Evolutionary conservation across 257 asterid genomes (phyloP).

Genomic region (Orobanche coerulescens): DNA sequence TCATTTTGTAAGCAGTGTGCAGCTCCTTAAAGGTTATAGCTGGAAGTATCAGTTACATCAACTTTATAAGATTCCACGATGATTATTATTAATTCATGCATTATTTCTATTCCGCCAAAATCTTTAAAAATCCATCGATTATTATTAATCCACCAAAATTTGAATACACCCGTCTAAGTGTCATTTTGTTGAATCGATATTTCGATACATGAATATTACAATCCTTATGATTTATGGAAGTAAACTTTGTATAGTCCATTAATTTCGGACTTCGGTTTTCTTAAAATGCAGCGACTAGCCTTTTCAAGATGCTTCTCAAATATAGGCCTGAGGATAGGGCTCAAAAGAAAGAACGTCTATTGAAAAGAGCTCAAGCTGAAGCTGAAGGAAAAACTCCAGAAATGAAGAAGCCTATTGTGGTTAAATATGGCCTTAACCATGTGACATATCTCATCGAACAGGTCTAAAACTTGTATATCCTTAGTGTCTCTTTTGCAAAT

Average conservation of each 20-base stretch:
- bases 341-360: constrained; percentile 45
- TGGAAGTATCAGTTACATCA: too few relatives aligned
- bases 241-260: not conserved
- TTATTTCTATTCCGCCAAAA: too few relatives aligned
- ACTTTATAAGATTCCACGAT: too few relatives aligned
- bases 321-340: constrained; percentile 59
- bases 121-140: too few relatives aligned
- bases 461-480: constrained; percentile 15
- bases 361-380: constrained; percentile 59
- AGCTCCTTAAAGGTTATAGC: too few relatives aligned
- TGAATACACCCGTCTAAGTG: not conserved
- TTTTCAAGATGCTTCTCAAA: constrained; percentile 49
- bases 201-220: too few relatives aligned
- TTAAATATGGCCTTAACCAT: constrained; percentile 55
- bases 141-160: too few relatives aligned
- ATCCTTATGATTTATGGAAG: not conserved
- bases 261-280: not conserved
- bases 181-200: too few relatives aligned
- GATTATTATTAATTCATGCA: too few relatives aligned
- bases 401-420: constrained; percentile 46
- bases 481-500: not conserved
- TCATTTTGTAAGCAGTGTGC: too few relatives aligned
- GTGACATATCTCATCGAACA: constrained; percentile 54
- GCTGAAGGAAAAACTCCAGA: constrained; percentile 45
- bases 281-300: constrained; percentile 33